A percentile compares a stretch with the other conserved stretches of the same genome.
These are phyloP conservation scores for Isabelozyma heimii DNA, from an alignment of 805 yeast species.

Conservation along the genomic window DNA sequence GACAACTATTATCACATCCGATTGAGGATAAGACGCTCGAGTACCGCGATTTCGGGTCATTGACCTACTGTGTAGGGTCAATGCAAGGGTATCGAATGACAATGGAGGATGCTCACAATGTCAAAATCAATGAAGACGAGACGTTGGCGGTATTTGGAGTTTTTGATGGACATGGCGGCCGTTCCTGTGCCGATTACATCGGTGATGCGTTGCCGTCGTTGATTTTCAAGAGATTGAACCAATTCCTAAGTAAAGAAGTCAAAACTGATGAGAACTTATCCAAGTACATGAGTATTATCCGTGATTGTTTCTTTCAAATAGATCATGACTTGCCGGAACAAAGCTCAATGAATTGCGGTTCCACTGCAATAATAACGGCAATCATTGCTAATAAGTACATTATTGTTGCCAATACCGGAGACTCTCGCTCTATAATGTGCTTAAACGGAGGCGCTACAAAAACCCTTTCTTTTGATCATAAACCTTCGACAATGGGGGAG, in stretches of 20 bases:
- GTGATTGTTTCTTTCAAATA: conserved; percentile 34
- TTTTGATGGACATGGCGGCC: conserved; percentile 84
- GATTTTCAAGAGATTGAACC: conserved; percentile 29
- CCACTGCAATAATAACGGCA: conserved; percentile 37
- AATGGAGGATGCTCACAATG: conserved; percentile 75
- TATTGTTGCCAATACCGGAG: conserved; percentile 71
- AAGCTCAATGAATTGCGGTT: conserved; percentile 34
- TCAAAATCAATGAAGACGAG: conserved; percentile 44
- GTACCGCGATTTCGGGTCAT: conserved; percentile 39
- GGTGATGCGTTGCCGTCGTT: conserved; percentile 39
- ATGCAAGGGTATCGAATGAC: conserved; percentile 77
- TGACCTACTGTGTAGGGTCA: conserved; percentile 63
- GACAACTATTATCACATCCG: conserved; percentile 73
- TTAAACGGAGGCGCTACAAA: conserved; percentile 58
- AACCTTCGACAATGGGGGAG: conserved; percentile 43
- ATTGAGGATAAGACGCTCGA: conserved; percentile 64
- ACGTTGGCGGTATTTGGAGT: conserved; percentile 58
- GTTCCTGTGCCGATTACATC: conserved; percentile 54
- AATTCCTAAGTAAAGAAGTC: not conserved
- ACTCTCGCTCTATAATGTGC: conserved; percentile 64
- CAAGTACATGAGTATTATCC: conserved; percentile 18
- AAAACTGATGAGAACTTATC: conserved; percentile 6
- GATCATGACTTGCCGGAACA: conserved; percentile 29
- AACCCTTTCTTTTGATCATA: conserved; percentile 44
- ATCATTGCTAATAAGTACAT: conserved; percentile 35